These are phyloP conservation scores for Tilletiopsis washingtonensis DNA, from an alignment of 1,284 basidiomycete genomes.

Conservation along the genomic window DNA sequence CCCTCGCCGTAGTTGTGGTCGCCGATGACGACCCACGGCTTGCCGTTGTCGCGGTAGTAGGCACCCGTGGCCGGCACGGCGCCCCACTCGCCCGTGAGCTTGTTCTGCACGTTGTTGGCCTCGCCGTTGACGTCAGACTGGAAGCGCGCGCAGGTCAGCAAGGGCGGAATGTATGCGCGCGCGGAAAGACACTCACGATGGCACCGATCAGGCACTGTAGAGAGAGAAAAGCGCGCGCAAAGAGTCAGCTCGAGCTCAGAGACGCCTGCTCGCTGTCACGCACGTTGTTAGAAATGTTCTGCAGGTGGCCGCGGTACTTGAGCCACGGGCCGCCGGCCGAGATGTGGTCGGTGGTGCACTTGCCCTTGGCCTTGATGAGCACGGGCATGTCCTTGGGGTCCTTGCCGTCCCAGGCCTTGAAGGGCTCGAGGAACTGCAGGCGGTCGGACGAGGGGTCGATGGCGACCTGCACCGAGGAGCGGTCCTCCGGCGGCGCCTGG, in stretches of 20 bases:
- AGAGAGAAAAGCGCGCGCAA: too few species aligned
- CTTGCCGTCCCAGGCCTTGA: conserved; percentile 88
- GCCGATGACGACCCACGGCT: conserved; percentile 89
- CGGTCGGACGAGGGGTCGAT: conserved; percentile 84
- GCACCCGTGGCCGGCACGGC: conserved; percentile 76
- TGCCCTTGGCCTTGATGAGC: conserved; percentile 96
- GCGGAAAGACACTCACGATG: too few species aligned
- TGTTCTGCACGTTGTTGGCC: conserved; percentile 73
- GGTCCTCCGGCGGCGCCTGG: conserved; percentile 85
- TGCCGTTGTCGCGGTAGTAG: conserved; percentile 77
- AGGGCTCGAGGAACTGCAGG: conserved; percentile 86
- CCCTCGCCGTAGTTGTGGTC: conserved; percentile 88
- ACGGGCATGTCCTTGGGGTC: conserved; percentile 80
- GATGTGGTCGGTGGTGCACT: conserved; percentile 73
- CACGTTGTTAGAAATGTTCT: conserved; percentile 99
- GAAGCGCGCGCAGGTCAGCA: too few species aligned
- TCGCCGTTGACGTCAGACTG: conserved; percentile 86
- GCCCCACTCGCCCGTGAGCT: conserved; percentile 68
- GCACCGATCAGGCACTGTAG: conserved; percentile 90
- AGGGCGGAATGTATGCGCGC: too few species aligned
- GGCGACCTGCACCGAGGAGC: conserved; percentile 72
- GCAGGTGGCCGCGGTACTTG: conserved; percentile 96
- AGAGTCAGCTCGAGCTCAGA: too few species aligned
- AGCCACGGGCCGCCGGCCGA: conserved; percentile 97
- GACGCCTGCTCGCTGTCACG: too few species aligned